These are phyloP conservation scores for Suillus subalutaceus DNA, from an alignment of 768 basidiomycete genomes.

Conservation along the genomic window DNA sequence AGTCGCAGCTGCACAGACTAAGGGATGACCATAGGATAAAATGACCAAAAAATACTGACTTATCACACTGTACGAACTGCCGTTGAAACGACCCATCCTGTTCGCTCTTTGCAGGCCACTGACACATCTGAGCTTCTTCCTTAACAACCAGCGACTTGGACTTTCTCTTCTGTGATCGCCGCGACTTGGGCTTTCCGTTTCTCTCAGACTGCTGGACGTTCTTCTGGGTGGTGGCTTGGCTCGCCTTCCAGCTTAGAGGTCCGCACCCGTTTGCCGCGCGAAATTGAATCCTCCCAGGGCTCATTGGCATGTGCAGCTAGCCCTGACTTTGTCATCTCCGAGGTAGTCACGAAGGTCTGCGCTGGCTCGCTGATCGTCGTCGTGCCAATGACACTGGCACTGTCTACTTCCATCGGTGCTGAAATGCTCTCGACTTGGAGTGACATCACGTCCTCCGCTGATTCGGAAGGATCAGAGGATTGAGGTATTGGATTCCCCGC, in stretches of 20 bases:
- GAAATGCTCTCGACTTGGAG: neutral
- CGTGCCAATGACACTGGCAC: neutral
- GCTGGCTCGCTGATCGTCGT: neutral
- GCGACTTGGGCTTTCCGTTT: neutral
- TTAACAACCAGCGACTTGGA: neutral
- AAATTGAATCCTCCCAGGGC: neutral
- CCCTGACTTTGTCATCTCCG: neutral
- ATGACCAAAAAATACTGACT: slow-evolving; percentile 22
- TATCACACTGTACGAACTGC: slow-evolving; percentile 40
- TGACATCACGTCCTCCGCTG: neutral
- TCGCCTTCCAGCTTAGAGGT: neutral
- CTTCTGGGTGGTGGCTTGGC: neutral
- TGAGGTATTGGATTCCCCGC: neutral
- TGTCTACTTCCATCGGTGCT: neutral
- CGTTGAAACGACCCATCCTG: neutral
- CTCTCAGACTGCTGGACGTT: too few species aligned
- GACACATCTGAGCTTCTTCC: neutral
- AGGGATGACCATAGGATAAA: neutral
- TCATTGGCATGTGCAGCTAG: neutral
- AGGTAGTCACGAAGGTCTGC: neutral
- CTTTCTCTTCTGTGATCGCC: slow-evolving; percentile 1
- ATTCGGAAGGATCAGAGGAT: neutral
- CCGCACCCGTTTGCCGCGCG: neutral
- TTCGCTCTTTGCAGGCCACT: neutral
- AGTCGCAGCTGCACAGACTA: slow-evolving; percentile 36